Base-by-base conservation (phyloP, 768 basidiomycete genomes). In the Auricularia sp. region DNA sequence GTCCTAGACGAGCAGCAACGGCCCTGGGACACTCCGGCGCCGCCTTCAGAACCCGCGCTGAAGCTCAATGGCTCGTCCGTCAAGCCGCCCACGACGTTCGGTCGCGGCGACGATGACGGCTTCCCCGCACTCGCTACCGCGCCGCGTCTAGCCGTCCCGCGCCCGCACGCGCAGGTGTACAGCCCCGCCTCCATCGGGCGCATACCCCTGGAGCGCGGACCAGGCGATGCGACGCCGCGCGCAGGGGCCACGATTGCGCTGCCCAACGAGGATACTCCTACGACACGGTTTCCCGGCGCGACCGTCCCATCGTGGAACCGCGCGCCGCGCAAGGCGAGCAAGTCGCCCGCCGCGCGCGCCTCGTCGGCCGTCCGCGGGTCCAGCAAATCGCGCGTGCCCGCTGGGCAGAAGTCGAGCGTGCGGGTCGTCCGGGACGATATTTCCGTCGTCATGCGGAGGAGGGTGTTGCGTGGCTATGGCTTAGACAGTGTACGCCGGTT, bases 401-500 rank as follows among this genome's bases (percentile, higher is more conserved):
- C 66, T 11, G 62, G 62, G 21, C 51, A 62, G 64, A 56, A 60
- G 10, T n/a, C 63, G 74, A 63, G 75, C 73, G 21, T 66, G 29
- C 79, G 79, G 47, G 73, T 84, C 33, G 78, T 91, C 3, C 82
- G 86, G 69, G 84, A 84, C 11, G 91, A 93, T 70, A 83, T 93
- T 16, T 91, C 89, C 3, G 87, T 91, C 84, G 70, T 83, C 39
- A 93, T 93, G 82, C 79, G 83, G 60, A 76, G 77, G 65, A 77
- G 91, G 65, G 84, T 81, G 12, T 72, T 84, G 62, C 78, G 75
- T 42, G 91, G 91, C 3, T 93, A 93, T 74, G 85, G 88, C 6
- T 75, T 93, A 34, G 79, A 77, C 62, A 83, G 80, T 71, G 91
- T 91, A 29, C 29, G 29, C 29, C 29, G 2, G 29, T 29, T 29